Evolutionary conservation across 108 stramenopile species (phyloP).

Genomic region (Skeletonema potamos): DNA sequence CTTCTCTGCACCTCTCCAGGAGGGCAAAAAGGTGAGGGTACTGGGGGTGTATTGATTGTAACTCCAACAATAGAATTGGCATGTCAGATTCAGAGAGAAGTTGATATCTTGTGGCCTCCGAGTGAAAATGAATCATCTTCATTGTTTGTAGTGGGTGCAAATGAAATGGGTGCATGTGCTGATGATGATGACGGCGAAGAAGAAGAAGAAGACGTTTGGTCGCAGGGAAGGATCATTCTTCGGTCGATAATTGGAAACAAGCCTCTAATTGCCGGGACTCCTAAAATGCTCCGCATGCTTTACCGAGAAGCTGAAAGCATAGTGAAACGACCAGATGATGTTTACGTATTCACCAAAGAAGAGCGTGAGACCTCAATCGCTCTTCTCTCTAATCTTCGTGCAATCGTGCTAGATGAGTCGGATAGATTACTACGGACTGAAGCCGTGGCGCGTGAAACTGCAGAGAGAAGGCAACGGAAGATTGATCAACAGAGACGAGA

Average conservation of each 20-base stretch:
- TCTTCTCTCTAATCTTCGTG: conserved; percentile 45
- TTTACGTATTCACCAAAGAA: conserved; percentile 7
- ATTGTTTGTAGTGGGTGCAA: conserved; percentile 38
- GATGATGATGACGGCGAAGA: not conserved
- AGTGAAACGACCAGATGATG: not conserved
- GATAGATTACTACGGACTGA: conserved; percentile 74
- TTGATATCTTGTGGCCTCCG: conserved; percentile 50
- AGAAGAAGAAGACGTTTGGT: not conserved
- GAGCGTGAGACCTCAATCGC: conserved; percentile 29
- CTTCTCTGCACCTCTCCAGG: conserved; percentile 51
- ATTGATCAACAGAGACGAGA: conserved; percentile 16
- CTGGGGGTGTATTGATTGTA: conserved; percentile 56
- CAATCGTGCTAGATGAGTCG: conserved; percentile 75
- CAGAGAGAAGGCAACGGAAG: conserved; percentile 38
- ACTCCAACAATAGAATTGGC: conserved; percentile 75
- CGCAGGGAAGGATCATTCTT: conserved; percentile 4
- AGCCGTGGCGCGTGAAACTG: conserved; percentile 42
- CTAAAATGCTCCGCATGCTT: conserved; percentile 59
- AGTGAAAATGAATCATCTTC: conserved; percentile 8
- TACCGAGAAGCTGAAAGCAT: conserved; percentile 35
- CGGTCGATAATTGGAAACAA: conserved; percentile 11
- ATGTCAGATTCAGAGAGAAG: conserved; percentile 61
- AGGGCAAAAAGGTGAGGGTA: conserved; percentile 24
- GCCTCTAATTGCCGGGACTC: conserved; percentile 64
- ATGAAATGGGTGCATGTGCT: not conserved